Evolutionary conservation across 352 stramenopile species (phyloP).

Genomic region (Pythium aquatile): DNA sequence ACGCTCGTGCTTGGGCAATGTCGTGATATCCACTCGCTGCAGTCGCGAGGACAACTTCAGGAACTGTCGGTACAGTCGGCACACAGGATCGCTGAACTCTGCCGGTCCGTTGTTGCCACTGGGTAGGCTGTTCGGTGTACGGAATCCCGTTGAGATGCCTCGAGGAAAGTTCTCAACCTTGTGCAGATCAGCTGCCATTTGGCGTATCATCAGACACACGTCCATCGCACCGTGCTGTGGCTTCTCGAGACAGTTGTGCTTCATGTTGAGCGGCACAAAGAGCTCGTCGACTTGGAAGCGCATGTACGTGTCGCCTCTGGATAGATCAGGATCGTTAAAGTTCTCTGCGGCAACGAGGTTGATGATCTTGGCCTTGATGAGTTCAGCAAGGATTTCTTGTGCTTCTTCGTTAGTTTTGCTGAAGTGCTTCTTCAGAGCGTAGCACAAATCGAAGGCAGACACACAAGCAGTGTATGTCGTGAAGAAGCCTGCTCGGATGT

Average conservation of each 20-base stretch:
- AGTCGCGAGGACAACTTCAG: conserved; percentile 62
- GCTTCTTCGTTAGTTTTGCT: conserved; percentile 47
- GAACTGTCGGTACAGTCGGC: conserved; percentile 71
- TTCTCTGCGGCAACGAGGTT: conserved; percentile 60
- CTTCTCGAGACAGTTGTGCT: conserved; percentile 58
- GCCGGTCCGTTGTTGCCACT: conserved; percentile 24
- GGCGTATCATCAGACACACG: conserved; percentile 61
- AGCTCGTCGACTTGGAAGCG: conserved; percentile 85
- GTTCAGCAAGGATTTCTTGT: conserved; percentile 39
- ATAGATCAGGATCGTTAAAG: conserved; percentile 43
- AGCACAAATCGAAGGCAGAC: conserved; percentile 47
- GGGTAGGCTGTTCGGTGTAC: conserved; percentile 29
- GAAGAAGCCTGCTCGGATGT: conserved; percentile 72
- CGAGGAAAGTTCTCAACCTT: conserved; percentile 58
- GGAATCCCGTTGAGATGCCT: conserved; percentile 71
- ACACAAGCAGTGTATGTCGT: conserved; percentile 66
- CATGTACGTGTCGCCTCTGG: conserved; percentile 53
- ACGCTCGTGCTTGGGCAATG: conserved; percentile 77
- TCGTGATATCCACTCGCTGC: conserved; percentile 69
- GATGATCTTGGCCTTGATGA: conserved; percentile 45
- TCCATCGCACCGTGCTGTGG: conserved; percentile 62
- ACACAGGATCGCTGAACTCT: conserved; percentile 57
- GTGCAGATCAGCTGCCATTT: conserved; percentile 69
- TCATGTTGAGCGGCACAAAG: conserved; percentile 80
- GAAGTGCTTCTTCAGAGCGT: conserved; percentile 59